A percentile compares a stretch with the other conserved stretches of the same genome.
Evolutionary conservation across 2,329 filamentous ascomycete genomes (phyloP).

Genomic region (Fusarium siculi): DNA sequence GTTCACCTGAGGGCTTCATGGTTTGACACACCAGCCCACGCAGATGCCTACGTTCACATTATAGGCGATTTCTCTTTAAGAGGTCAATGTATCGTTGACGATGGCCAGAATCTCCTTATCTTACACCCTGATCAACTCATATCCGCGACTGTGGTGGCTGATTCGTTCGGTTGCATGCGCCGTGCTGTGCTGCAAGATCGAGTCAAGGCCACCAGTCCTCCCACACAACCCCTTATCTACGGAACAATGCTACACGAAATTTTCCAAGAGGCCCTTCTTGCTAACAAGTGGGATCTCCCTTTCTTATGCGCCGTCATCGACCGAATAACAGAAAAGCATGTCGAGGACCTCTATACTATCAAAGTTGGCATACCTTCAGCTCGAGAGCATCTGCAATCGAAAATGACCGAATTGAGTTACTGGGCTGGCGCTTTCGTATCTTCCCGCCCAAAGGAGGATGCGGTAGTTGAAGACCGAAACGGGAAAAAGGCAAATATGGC

Average conservation of each 20-base stretch:
- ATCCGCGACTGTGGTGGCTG: slow-evolving; percentile 94
- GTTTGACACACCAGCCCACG: slow-evolving; percentile 81
- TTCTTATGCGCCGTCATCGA: slow-evolving; percentile 77
- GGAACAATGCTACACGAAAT: slow-evolving; percentile 95
- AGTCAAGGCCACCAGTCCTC: slow-evolving; percentile 87
- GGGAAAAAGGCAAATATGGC: slow-evolving; percentile 82
- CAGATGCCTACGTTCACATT: slow-evolving; percentile 84
- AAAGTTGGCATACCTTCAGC: slow-evolving; percentile 79
- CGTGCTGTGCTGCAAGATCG: slow-evolving; percentile 94
- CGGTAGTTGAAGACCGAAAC: slow-evolving; percentile 81
- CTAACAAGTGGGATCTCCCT: slow-evolving; percentile 79
- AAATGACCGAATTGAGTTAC: slow-evolving; percentile 80
- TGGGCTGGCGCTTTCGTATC: slow-evolving; percentile 89
- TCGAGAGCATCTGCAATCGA: slow-evolving; percentile 81
- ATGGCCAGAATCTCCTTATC: slow-evolving; percentile 85
- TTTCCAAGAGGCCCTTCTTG: slow-evolving; percentile 88
- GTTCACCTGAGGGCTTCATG: slow-evolving; percentile 87
- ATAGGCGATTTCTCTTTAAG: slow-evolving; percentile 78
- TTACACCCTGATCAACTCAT: slow-evolving; percentile 95
- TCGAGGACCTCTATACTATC: slow-evolving; percentile 91
- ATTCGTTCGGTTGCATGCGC: slow-evolving; percentile 91
- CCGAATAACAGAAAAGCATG: slow-evolving; percentile 75
- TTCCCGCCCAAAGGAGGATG: slow-evolving; percentile 72
- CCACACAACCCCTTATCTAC: slow-evolving; percentile 85
- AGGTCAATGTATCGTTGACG: slow-evolving; percentile 84